These are phyloP conservation scores for Coemansia sp. DNA, from an alignment of 192 early-diverging fungal species.

Conservation along the genomic window DNA sequence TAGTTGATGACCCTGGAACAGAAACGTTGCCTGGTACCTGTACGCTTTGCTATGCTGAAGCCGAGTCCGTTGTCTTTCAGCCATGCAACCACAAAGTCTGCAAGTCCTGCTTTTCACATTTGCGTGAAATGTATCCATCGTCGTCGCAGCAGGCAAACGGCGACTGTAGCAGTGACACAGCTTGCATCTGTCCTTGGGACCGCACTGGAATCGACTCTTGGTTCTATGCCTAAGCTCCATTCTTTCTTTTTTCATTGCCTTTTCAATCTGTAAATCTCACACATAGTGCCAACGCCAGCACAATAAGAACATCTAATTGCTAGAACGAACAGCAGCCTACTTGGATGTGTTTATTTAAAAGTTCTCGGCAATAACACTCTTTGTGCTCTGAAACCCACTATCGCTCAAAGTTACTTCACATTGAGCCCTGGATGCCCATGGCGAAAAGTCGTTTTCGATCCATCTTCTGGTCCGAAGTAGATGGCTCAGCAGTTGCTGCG, in stretches of 20 bases:
- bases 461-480: slow-evolving; percentile 36
- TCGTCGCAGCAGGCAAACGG: slow-evolving; percentile 17
- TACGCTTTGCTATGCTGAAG: slow-evolving; percentile 46
- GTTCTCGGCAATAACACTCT: neutral
- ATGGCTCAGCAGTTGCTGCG: slow-evolving; percentile 9
- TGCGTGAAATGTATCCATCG: slow-evolving; percentile 21
- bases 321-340: neutral
- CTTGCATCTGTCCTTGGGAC: slow-evolving; percentile 46
- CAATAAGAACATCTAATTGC: neutral
- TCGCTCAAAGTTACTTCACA: slow-evolving; percentile 42
- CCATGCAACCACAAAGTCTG: slow-evolving; percentile 43
- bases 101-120: slow-evolving; percentile 26
- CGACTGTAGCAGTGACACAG: neutral
- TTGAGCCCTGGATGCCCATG: slow-evolving; percentile 35
- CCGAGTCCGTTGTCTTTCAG: slow-evolving; percentile 25
- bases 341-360: neutral
- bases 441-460: slow-evolving; percentile 41
- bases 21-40: slow-evolving; percentile 30
- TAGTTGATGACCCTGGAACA: slow-evolving; percentile 21
- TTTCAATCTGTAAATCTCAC: neutral
- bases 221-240: neutral
- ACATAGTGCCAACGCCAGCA: neutral
- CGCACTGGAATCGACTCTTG: slow-evolving; percentile 14
- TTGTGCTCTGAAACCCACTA: slow-evolving; percentile 24
- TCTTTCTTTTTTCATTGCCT: neutral